Conservation (phyloP, 2,329 filamentous ascomycete species). For the Metarhizium sp. region DNA sequence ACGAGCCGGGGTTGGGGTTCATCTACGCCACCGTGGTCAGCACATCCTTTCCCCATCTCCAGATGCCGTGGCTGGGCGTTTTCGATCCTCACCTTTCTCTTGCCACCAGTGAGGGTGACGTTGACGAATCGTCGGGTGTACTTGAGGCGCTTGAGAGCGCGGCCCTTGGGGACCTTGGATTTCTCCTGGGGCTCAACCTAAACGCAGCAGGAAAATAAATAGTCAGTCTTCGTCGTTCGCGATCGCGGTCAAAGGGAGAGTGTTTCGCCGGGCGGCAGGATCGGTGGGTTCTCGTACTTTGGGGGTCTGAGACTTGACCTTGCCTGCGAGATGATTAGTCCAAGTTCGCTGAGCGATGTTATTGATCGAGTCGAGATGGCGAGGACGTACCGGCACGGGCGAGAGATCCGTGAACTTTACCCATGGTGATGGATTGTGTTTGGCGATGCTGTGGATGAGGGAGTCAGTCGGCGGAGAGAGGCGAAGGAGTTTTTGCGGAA, state of each 20-base stretch:
- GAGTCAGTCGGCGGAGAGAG: slow-evolving; percentile 15
- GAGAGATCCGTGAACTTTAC: slow-evolving; percentile 90
- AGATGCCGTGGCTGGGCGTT: no score
- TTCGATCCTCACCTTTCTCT: slow-evolving; percentile 71
- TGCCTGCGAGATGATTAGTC: slow-evolving; percentile 57
- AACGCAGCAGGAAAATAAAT: slow-evolving; percentile 9
- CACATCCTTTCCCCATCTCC: neutral
- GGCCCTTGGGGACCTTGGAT: slow-evolving; percentile 93
- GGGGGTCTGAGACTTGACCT: slow-evolving; percentile 94
- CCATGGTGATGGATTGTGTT: slow-evolving; percentile 53
- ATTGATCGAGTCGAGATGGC: neutral
- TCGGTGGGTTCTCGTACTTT: slow-evolving; percentile 52
- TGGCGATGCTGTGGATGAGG: slow-evolving; percentile 28
- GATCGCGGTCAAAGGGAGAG: neutral
- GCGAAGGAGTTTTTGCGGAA: slow-evolving; percentile 23
- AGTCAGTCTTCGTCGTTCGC: slow-evolving; percentile 22
- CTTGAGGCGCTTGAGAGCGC: slow-evolving; percentile 91
- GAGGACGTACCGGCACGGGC: slow-evolving; percentile 59
- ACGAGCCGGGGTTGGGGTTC: slow-evolving; percentile 77
- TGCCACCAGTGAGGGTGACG: slow-evolving; percentile 93
- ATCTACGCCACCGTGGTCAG: slow-evolving; percentile 44
- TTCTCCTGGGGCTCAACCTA: slow-evolving; percentile 89
- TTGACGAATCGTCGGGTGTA: slow-evolving; percentile 99
- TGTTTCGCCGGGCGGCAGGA: slow-evolving; percentile 1
- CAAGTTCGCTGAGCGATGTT: neutral